Evolutionary conservation across 768 basidiomycete species (phyloP), one percentile per base, ranked within the genome.

Genomic region (Boletus subcaerulescens): DNA sequence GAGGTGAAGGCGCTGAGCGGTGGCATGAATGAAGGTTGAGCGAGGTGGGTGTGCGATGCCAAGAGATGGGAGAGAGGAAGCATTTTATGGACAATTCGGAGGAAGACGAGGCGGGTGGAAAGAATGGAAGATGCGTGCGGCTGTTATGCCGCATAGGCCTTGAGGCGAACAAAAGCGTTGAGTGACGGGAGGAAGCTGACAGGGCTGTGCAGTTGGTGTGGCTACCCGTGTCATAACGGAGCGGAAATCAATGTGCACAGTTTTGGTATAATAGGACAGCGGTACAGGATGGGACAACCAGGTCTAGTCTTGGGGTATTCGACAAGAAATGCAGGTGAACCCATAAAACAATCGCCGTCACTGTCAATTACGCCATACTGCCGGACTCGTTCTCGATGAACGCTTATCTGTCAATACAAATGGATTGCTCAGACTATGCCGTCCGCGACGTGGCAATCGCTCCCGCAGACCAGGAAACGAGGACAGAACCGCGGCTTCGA

Each of bases 401-500:
- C 47, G 60, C 14, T 48, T 57, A 22, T 61, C 58, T n/a, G 68
- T 62, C 46, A 68, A 64, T 4, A 81, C 61, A 17, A 84, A 71
- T 17, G 83, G 78, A 15, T 85, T 82, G 45, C 77, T 79, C 40
- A 89, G 71, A 55, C 79, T 80, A 55, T 77, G 78, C 53, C 76
- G 75, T 55, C 78, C 76, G 57, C 75, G 76, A 56, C 65, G 76
- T 32, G 77, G 75, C 17, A 68, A 62, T 24, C 81, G 79, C 67
- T 84, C 82, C 54, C 76, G 78, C 55, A 91, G 65, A 5, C 67
- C 63, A 3, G 90, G 87, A 65, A 89, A 89, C 3, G 77, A 69
- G 24, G 74, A 71, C 48, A 75, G 74, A 22, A 93, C 74, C 20
- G 81, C 73, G 42, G 71, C 71, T 57, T 93, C 91, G 12, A 96